Base-by-base conservation (phyloP, 768 basidiomycete species). In the Lyophyllum atratum region DNA sequence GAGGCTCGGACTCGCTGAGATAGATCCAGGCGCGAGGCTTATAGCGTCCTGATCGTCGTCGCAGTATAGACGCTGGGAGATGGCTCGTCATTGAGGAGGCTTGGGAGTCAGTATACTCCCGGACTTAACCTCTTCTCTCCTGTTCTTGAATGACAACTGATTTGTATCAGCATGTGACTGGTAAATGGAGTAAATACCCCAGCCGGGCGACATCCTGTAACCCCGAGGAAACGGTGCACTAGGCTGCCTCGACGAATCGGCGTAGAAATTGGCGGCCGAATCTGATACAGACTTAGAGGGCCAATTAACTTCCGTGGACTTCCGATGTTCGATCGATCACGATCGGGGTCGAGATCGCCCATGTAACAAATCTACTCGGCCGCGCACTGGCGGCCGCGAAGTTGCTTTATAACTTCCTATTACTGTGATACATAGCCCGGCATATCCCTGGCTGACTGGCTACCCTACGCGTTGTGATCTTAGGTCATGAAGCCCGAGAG, bases 271-370 rank as follows among this genome's bases (percentile, higher is more conserved):
- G n/a, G 39, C 25, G 43, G 34, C 9, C 17, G 11, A 19, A 40
- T 37, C 8, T 15, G 12, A 15, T 15, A 37, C 5, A 31, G 5
- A 31, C 5, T 6, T 31, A 31, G 6, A 31, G 11, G 5, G 29
- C 29, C 29, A 31, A 31, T 31, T 6, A 31, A 31, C 29, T 31
- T 33, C 31, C 6, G 31, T 14, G 15, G 37, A 39, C 6, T 42
- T 55, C 50, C 49, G 40, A 42, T 52, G 55, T 45, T 40, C 21
- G 52, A 56, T 56, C 59, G 55, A 60, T 57, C 59, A 37, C 47
- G 51, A 56, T 53, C 25, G 39, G 6, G 46, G 44, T 49, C 15
- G 28, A 3, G 14, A 44, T 34, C 28, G 29, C n/a, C 29, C 24
- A 33, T 26, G 26, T n/a, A n/a, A n/a, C n/a, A n/a, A n/a, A n/a